phyloP scores from a whole-genome alignment of 2,329 filamentous ascomycete genomes.

The Dactylellina cionopaga region DNA sequence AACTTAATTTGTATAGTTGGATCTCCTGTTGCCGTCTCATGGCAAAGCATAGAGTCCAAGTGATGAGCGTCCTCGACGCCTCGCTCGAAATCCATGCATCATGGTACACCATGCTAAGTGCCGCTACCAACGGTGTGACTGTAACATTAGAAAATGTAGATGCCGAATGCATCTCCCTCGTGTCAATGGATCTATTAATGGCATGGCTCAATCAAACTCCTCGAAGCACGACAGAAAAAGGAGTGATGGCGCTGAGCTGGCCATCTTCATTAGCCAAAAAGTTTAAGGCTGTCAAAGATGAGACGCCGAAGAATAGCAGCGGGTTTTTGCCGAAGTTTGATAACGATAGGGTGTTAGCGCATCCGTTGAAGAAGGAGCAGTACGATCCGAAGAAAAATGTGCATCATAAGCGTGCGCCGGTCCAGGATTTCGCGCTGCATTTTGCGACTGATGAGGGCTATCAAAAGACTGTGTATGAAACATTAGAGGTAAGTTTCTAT shows the following conservation, averaged over 20 bases:
- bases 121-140: constrained; percentile 43
- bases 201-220: constrained; percentile 45
- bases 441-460: constrained; percentile 26
- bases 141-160: constrained; percentile 26
- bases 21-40: constrained; percentile 47
- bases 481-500: constrained; percentile 29
- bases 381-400: constrained; percentile 45
- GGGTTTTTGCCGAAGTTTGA: constrained; percentile 47
- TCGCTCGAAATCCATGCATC: constrained; percentile 38
- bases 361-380: constrained; percentile 14
- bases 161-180: constrained; percentile 26
- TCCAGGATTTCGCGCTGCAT: constrained; percentile 43
- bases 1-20: constrained; percentile 15
- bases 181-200: constrained; percentile 49
- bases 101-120: constrained; percentile 43
- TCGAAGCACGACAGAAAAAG: constrained; percentile 7
- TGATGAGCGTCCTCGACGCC: constrained; percentile 44
- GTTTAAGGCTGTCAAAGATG: constrained; percentile 46
- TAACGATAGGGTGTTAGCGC: constrained; percentile 18
- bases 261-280: constrained; percentile 32
- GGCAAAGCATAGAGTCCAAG: constrained; percentile 43
- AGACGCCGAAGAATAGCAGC: constrained; percentile 47
- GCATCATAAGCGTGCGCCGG: constrained; percentile 27
- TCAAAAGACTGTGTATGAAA: constrained; percentile 30
- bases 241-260: constrained; percentile 45